Conservation (phyloP, 2,329 filamentous ascomycete genomes). For the Helotiales sp. region DNA sequence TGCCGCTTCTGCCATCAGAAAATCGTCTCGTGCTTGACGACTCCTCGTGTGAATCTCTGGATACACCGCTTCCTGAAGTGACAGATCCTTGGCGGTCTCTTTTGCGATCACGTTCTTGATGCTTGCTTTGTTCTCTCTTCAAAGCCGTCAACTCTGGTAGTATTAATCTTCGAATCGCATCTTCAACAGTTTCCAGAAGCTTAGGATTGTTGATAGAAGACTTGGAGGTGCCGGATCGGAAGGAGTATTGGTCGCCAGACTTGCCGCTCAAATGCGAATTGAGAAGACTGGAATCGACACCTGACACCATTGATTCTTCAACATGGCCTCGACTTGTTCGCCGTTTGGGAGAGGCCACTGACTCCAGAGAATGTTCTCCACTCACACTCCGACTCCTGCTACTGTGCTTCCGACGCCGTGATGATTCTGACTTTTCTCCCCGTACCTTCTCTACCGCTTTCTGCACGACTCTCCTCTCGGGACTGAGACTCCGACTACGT, state of each 20-base stretch:
- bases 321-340: slow-evolving; percentile 48
- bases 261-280: slow-evolving; percentile 55
- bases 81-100: slow-evolving; percentile 59
- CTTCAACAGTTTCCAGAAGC: slow-evolving; percentile 70
- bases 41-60: slow-evolving; percentile 49
- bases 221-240: slow-evolving; percentile 54
- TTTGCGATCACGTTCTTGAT: slow-evolving; percentile 64
- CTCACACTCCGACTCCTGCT: slow-evolving; percentile 47
- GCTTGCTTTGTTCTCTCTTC: slow-evolving; percentile 84
- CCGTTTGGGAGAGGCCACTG: slow-evolving; percentile 46
- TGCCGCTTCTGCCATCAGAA: slow-evolving; percentile 43
- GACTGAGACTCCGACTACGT: slow-evolving; percentile 63
- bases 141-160: slow-evolving; percentile 88
- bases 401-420: slow-evolving; percentile 43
- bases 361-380: slow-evolving; percentile 44
- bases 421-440: slow-evolving; percentile 48
- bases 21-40: slow-evolving; percentile 33
- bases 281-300: slow-evolving; percentile 60
- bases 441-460: slow-evolving; percentile 68
- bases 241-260: slow-evolving; percentile 58
- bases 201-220: slow-evolving; percentile 73
- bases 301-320: slow-evolving; percentile 44
- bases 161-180: slow-evolving; percentile 71
- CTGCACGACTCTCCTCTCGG: slow-evolving; percentile 63
- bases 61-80: slow-evolving; percentile 53